Base-by-base conservation (phyloP, 805 yeast genomes). In the Wickerhamiella qilinensis region DNA sequence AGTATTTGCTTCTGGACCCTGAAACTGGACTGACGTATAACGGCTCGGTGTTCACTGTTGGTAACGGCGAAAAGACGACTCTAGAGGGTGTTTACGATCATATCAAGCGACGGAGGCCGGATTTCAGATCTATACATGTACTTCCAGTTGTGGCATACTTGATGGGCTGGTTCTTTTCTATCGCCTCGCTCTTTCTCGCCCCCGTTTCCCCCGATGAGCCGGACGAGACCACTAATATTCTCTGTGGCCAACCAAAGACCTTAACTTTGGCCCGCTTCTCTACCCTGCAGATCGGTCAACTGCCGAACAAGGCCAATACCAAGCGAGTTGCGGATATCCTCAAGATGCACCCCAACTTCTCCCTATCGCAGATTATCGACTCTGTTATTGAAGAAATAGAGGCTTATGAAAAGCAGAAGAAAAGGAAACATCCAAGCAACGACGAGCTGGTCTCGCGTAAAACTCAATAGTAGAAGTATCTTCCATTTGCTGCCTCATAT, bases 191-290 rank as follows among this genome's bases (percentile, higher is more conserved):
- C 14, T 29, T 47, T n/a, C 36, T 33, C 16, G 29, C 33, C n/a
- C 46, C 47, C 14, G 21, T 36, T 7, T 19, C 37, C 20, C 24
- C 47, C 43, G 9, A 22, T 18, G 15, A 29, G 32, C 21, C 35
- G 24, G 35, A 32, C 12, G 14, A 24, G n/a, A 28, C 31, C 15
- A 20, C 39, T 6, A 29, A 24, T 16, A 33, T 39, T n/a, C 32
- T 47, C 16, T 38, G 44, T n/a, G 43, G 49, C 16, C 17, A 38
- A 1, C 41, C 49, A 11, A 20, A 19, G 4, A 29, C 43, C 14
- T 33, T 52, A 31, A 51, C 56, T 11, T 42, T 43, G n/a, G 46
- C 48, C 9, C 39, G 55, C 7, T 51, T 52, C 42, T 42, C 43
- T 17, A 43, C 51, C 6, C 38, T 51, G 15, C 54, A 53, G 37